Base-by-base conservation (phyloP, 768 basidiomycete species). In the Mycena albidolilacea region DNA sequence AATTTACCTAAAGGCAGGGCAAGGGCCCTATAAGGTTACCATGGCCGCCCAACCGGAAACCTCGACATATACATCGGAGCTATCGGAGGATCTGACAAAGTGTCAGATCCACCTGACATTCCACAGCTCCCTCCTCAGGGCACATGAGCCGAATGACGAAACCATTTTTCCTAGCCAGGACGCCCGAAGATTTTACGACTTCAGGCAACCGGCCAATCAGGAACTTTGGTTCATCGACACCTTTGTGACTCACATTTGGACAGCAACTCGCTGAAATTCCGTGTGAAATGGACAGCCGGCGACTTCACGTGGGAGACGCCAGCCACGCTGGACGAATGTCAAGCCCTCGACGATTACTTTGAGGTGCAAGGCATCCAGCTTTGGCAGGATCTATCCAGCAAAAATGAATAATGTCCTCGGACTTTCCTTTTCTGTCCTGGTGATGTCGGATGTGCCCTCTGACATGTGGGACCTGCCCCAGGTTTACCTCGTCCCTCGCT, bases 101-200 rank as follows among this genome's bases (percentile, higher is more conserved):
- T 14, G 44, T 14, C 15, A 37, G 21, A 63, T 46, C 3, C 61
- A 63, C 61, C 61, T 44, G 0, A 46, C 43, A 17, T 63, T 63
- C 11, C 61, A 63, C 14, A 10, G 4, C 21, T 23, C 61, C 4
- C 44, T 63, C 9, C 12, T 63, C 1, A n/a, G 61, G 3, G 38
- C 41, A 2, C 61, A 63, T 23, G 43, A 63, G 12, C 43, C 44
- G 8, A 61, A 63, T 21, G 43, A 63, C 23, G 30, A 44, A 8
- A 15, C 61, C 11, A 63, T 63, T 10, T 63, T 63, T 23, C 61
- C 61, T 1, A 48, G 61, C 12, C 44, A 44, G 2, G 61, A 63
- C 14, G 61, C 43, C 7, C 39, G 39, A 7, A 3, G 61, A 17
- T 63, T 46, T 12, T 63, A 63, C 21, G 61, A 61, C 41, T 61